These are phyloP conservation scores for Carpinus fangiana DNA, from an alignment of 306 rosid genomes.

Conservation along the genomic window DNA sequence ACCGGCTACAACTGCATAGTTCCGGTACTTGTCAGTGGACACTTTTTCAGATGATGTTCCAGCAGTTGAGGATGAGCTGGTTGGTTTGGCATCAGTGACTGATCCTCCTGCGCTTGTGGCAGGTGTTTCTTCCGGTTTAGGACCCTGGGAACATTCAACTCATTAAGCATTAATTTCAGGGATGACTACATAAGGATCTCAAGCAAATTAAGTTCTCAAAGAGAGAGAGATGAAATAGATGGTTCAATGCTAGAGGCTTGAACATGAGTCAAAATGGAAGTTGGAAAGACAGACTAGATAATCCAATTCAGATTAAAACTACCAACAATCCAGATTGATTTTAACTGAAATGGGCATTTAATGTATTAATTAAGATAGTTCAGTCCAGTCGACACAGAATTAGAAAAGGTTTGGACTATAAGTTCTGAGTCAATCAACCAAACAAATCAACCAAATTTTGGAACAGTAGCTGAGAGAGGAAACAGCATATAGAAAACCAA, in stretches of 20 bases:
- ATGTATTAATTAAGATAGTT: not conserved
- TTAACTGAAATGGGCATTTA: too few species aligned
- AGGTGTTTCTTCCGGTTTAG: conserved; percentile 61
- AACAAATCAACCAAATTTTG: not conserved
- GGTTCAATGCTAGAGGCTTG: not conserved
- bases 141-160: conserved; percentile 58
- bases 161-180: conserved; percentile 18
- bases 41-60: conserved; percentile 62
- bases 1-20: conserved; percentile 87
- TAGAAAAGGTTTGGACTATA: not conserved
- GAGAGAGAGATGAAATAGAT: not conserved
- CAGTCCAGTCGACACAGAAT: not conserved
- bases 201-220: not conserved
- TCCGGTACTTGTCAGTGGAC: conserved; percentile 80
- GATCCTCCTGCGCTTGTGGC: conserved; percentile 56
- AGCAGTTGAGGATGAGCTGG: conserved; percentile 40
- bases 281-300: not conserved
- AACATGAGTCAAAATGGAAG: not conserved
- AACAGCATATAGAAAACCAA: not conserved
- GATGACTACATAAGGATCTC: not conserved
- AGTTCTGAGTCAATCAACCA: not conserved
- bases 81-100: conserved; percentile 57
- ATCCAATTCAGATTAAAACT: not conserved
- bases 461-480: not conserved
- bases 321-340: not conserved